Conservation (phyloP, 495 filamentous ascomycete species). For the Podospora australis region DNA sequence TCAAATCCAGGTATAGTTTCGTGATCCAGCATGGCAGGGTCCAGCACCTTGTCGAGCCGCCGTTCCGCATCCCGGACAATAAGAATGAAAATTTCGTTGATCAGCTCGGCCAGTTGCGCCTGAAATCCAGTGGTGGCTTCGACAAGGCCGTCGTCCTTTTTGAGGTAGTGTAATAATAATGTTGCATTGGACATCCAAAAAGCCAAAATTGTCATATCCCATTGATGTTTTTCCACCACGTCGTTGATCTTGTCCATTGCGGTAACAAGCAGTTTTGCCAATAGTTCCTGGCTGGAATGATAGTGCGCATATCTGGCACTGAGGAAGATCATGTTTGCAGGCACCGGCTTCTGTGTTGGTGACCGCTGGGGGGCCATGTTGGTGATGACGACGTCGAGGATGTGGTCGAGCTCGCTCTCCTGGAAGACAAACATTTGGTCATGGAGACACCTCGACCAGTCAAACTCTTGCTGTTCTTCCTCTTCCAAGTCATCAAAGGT, state of each 20-base stretch:
- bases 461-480: conserved; percentile 86
- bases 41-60: conserved; percentile 91
- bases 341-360: conserved; percentile 92
- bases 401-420: conserved; percentile 80
- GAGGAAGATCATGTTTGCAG: conserved; percentile 93
- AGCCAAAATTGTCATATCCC: conserved; percentile 98
- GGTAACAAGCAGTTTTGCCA: conserved; percentile 70
- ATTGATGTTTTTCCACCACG: conserved; percentile 88
- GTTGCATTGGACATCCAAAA: conserved; percentile 99
- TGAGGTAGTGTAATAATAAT: conserved; percentile 88
- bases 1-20: conserved; percentile 98
- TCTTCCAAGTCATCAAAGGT: conserved; percentile 77
- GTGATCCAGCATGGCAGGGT: conserved; percentile 90
- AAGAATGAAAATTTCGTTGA: conserved; percentile 98
- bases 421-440: conserved; percentile 99
- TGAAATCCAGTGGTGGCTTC: conserved; percentile 85
- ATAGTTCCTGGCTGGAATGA: conserved; percentile 79
- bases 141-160: conserved; percentile 81
- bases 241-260: conserved; percentile 96
- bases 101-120: conserved; percentile 84
- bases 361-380: conserved; percentile 97
- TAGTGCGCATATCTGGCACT: conserved; percentile 96
- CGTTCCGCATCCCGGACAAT: conserved; percentile 97
- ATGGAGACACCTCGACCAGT: conserved; percentile 93
- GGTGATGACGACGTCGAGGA: conserved; percentile 92